Conservation (phyloP, 176 grass and related monocot species). For the Aegilops longissima region DNA sequence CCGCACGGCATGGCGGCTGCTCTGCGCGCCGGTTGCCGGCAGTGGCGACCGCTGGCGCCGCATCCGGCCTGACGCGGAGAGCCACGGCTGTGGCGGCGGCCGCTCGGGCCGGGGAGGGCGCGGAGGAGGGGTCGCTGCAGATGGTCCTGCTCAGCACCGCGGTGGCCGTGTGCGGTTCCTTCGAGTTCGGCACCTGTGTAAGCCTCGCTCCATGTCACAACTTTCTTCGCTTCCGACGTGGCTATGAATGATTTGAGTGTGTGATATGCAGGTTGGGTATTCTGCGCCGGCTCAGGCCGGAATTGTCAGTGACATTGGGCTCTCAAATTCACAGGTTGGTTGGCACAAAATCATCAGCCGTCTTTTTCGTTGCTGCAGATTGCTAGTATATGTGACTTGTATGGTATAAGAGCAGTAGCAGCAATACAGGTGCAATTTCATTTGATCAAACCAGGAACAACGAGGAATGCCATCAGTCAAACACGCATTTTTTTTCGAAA, state of each 20-base stretch:
- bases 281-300: constrained; percentile 67
- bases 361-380: too few relatives aligned
- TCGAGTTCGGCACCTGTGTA: constrained; percentile 76
- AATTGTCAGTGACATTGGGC: constrained; percentile 54
- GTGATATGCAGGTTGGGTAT: constrained; percentile 59
- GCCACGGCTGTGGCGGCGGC: neutral
- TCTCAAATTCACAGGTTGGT: constrained; percentile 56
- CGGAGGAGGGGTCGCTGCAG: constrained; percentile 35
- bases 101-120: neutral
- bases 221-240: constrained; percentile 8
- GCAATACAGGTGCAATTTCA: too few relatives aligned
- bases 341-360: too few relatives aligned
- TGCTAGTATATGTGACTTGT: too few relatives aligned
- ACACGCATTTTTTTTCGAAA: too few relatives aligned
- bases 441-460: too few relatives aligned
- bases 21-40: neutral
- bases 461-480: neutral
- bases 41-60: neutral
- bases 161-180: constrained; percentile 71
- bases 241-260: neutral
- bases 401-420: too few relatives aligned
- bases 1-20: neutral
- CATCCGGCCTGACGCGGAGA: neutral
- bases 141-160: constrained; percentile 56
- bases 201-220: neutral